Base-by-base conservation (phyloP, 345 rosid genomes). In the Aethionema arabicum region DNA sequence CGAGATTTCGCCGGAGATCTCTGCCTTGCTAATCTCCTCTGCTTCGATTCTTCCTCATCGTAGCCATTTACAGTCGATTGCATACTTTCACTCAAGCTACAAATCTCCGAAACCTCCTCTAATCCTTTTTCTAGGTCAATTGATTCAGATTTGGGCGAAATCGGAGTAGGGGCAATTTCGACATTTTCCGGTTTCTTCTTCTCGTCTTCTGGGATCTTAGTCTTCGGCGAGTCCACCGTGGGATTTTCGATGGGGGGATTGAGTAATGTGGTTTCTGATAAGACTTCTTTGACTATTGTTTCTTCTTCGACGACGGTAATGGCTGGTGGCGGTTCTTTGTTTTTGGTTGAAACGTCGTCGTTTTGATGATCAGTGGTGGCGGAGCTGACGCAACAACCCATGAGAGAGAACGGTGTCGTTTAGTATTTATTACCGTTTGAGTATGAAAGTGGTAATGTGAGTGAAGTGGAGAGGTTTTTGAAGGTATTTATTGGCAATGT, bases 311-410 rank as follows among this genome's bases (percentile, higher is more conserved):
- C 55, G 10, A 52, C 21, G 2, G 27, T 21, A 21, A 21, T 21
- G 27, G 66, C 37, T 30, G 61, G 45, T 58, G 56, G 12, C 4
- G 37, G n/a, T 8, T 54, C 10, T 7, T 29, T 52, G 56, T 45
- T 72, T 29, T 72, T 51, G 48, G 11, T 56, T 38, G 66, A 65
- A 50, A 43, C 30, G 3, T 32, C 6, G 0, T 65, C 56, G 10
- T 63, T 40, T 63, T 57, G 63, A 59, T 40, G 31, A 70, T 59
- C 66, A 31, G 50, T 4, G 32, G 61, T 58, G 51, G 61, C 61
- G 56, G 75, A 53, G 63, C 74, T 65, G 49, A 39, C 51, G 51
- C 75, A 72, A 59, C 75, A 72, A 52, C 75, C 75, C 75, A 72
- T 72, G n/a, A 52, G 15, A 58, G 8, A 47, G 31, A 47, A 46